A percentile compares a stretch with the other conserved stretches of the same genome.
These are phyloP conservation scores for Pseudonitzschia multiseries DNA, from an alignment of 108 stramenopile genomes.

Conservation along the genomic window DNA sequence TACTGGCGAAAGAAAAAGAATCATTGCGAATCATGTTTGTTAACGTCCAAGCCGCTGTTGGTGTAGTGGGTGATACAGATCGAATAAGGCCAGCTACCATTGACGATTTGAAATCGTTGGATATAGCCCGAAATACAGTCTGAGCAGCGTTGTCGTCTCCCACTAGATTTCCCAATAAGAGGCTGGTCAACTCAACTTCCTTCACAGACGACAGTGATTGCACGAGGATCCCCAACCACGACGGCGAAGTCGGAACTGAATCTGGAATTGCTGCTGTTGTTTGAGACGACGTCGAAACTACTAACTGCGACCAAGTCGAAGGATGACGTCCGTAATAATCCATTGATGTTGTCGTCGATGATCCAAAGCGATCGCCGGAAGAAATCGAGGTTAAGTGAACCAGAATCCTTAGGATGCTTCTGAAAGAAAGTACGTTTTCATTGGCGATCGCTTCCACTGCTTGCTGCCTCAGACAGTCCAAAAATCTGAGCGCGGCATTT, in stretches of 20 bases:
- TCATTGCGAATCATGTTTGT: slow-evolving; percentile 45
- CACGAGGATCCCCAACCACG: slow-evolving; percentile 19
- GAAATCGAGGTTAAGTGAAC: slow-evolving; percentile 7
- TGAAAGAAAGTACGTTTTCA: neutral
- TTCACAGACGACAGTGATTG: slow-evolving; percentile 6
- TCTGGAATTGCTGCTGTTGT: neutral
- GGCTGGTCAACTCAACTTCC: slow-evolving; percentile 19
- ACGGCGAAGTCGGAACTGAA: neutral
- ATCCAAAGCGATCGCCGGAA: neutral
- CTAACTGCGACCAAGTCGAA: slow-evolving; percentile 22
- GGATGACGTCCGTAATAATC: slow-evolving; percentile 26
- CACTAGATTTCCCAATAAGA: slow-evolving; percentile 35
- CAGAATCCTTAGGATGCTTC: neutral
- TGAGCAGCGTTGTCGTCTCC: slow-evolving; percentile 17
- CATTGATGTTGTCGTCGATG: neutral
- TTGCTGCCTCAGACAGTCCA: slow-evolving; percentile 15
- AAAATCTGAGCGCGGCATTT: slow-evolving; percentile 1
- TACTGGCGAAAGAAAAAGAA: slow-evolving; percentile 19
- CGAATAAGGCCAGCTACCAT: slow-evolving; percentile 20
- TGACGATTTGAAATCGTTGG: slow-evolving; percentile 1
- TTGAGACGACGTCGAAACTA: neutral
- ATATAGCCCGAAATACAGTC: neutral
- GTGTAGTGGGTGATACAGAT: slow-evolving; percentile 15
- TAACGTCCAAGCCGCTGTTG: slow-evolving; percentile 38
- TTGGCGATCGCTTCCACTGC: neutral